These are phyloP conservation scores for Puya raimondii DNA, from an alignment of 176 grass and related monocot genomes.

Conservation along the genomic window DNA sequence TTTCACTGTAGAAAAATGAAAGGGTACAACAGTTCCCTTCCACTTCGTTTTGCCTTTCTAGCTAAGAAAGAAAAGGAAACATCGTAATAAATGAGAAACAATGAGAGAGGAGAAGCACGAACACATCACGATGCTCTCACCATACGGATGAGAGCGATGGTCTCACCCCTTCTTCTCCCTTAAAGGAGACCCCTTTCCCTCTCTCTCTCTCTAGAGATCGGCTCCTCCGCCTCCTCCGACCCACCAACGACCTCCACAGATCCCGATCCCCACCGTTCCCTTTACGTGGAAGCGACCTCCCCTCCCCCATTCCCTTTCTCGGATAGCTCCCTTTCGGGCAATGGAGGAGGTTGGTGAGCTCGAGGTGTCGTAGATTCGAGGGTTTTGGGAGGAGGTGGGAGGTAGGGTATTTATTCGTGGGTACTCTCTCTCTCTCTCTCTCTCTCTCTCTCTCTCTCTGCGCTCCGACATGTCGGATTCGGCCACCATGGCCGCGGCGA, in stretches of 20 bases:
- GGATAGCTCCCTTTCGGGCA: not conserved
- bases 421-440: no score
- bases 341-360: constrained; percentile 1
- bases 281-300: not conserved
- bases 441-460: not conserved
- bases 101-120: no score
- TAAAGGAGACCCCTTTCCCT: not conserved
- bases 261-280: not conserved
- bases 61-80: no score
- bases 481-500: constrained; percentile 51
- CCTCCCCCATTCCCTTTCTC: not conserved
- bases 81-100: no score
- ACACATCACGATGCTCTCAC: no score
- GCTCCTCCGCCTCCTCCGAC: not conserved
- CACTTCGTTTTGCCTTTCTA: no score
- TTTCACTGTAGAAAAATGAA: no score
- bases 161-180: no score
- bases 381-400: not conserved
- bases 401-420: constrained; percentile 5
- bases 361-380: constrained; percentile 6
- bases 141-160: no score
- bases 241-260: not conserved
- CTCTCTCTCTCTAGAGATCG: not conserved
- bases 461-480: constrained; percentile 45
- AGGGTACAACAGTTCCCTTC: no score